Evolutionary conservation across 2,329 filamentous ascomycete species (phyloP).

Genomic region (Pezicula rhizophila): DNA sequence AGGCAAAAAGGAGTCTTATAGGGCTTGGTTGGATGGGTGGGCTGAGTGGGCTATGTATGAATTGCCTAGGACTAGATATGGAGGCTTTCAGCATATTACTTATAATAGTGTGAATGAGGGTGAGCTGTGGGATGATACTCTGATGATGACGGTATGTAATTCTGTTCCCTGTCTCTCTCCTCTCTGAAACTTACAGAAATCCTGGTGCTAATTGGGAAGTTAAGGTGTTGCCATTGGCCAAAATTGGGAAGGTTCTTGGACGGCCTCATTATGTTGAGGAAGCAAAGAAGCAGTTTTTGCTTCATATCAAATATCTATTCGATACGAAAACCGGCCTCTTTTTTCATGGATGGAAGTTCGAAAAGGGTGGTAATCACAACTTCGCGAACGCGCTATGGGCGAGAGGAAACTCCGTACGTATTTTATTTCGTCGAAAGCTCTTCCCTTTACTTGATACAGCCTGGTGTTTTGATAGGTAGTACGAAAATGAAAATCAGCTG

Average conservation of each 20-base stretch:
- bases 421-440: no score
- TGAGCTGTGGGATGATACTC: slow-evolving; percentile 76
- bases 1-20: slow-evolving; percentile 60
- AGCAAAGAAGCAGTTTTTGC: slow-evolving; percentile 69
- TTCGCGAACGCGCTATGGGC: slow-evolving; percentile 51
- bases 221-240: slow-evolving; percentile 61
- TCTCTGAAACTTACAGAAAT: not conserved
- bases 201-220: no score
- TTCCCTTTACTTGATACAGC: no score
- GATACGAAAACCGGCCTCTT: slow-evolving; percentile 67
- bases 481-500: not conserved
- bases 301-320: slow-evolving; percentile 74
- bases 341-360: slow-evolving; percentile 78
- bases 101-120: slow-evolving; percentile 45
- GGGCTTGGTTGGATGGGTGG: slow-evolving; percentile 76
- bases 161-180: not conserved
- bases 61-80: slow-evolving; percentile 63
- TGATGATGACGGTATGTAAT: slow-evolving; percentile 66
- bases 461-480: no score
- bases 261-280: slow-evolving; percentile 70
- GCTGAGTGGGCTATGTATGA: slow-evolving; percentile 78
- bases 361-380: slow-evolving; percentile 46
- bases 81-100: slow-evolving; percentile 33
- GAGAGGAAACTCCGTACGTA: slow-evolving; percentile 43
- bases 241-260: slow-evolving; percentile 66